A percentile compares a stretch with the other conserved stretches of the same genome.
Evolutionary conservation across 495 filamentous ascomycete genomes (phyloP).

Genomic region (Polyplosphaeria fusca): DNA sequence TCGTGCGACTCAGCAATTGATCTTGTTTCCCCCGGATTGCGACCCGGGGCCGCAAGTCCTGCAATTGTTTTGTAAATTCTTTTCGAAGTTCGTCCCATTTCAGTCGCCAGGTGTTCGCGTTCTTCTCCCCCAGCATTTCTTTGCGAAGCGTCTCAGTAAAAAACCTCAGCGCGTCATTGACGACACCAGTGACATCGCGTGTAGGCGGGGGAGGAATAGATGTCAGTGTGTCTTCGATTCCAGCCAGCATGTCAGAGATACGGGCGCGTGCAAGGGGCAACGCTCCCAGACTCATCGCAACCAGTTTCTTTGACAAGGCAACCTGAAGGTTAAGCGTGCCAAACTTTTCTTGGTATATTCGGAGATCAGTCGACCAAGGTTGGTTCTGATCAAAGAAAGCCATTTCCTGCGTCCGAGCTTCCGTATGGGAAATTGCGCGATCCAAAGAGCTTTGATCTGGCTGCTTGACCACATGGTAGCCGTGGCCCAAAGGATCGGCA

Average conservation of each 20-base stretch:
- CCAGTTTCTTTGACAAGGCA: conserved; percentile 42
- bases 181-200: conserved; percentile 9
- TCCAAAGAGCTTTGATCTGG: conserved; percentile 43
- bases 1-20: too few relatives aligned
- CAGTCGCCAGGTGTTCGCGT: background rate
- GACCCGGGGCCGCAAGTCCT: too few relatives aligned
- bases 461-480: conserved; percentile 51
- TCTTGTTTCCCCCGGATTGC: too few relatives aligned
- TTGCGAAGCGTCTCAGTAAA: background rate
- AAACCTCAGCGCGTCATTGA: background rate
- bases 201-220: conserved; percentile 30
- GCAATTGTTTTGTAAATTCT: too few relatives aligned
- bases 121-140: conserved; percentile 8
- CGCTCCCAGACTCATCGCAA: conserved; percentile 34
- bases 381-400: conserved; percentile 41
- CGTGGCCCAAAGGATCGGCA: conserved; percentile 55
- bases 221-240: conserved; percentile 34
- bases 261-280: conserved; percentile 38
- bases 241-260: conserved; percentile 4
- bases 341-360: conserved; percentile 37
- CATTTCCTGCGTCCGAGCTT: conserved; percentile 42
- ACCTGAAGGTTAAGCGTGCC: conserved; percentile 42
- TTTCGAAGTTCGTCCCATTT: conserved; percentile 1
- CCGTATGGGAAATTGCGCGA: conserved; percentile 35
- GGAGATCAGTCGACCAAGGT: conserved; percentile 43